phyloP scores from a whole-genome alignment of 495 filamentous ascomycete genomes.

The Neurospora sp. region DNA sequence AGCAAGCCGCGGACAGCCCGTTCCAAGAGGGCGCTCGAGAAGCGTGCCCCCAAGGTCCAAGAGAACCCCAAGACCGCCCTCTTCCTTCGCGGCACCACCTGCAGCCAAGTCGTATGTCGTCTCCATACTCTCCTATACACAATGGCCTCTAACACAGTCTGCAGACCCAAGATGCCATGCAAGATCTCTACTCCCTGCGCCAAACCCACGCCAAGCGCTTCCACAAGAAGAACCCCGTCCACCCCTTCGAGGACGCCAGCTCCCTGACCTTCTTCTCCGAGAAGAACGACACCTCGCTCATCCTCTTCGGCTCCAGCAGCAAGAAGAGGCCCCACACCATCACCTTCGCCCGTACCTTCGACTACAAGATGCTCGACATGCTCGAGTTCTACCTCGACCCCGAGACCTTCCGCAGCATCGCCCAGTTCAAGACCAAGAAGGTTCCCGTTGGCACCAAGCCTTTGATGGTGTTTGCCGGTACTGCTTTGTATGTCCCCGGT shows the following conservation, averaged over 20 bases:
- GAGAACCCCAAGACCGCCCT: constrained; percentile 84
- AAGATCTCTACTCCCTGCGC: constrained; percentile 72
- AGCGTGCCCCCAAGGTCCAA: constrained; percentile 73
- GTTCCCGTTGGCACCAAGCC: constrained; percentile 76
- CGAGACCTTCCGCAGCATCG: constrained; percentile 52
- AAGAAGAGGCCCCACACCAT: constrained; percentile 92
- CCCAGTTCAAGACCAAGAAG: constrained; percentile 74
- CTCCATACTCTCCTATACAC: background rate
- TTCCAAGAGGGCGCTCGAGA: constrained; percentile 85
- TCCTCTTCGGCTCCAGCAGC: constrained; percentile 66
- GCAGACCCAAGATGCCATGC: constrained; percentile 57
- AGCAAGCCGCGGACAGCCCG: constrained; percentile 90
- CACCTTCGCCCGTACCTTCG: constrained; percentile 74
- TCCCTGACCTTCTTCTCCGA: constrained; percentile 85
- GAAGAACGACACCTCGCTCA: constrained; percentile 77
- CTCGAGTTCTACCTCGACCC: constrained; percentile 72
- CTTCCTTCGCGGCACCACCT: constrained; percentile 74
- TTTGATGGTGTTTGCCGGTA: constrained; percentile 77
- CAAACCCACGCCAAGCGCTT: constrained; percentile 74
- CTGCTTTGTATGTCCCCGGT: constrained; percentile 41
- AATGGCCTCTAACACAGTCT: background rate
- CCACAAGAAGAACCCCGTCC: constrained; percentile 80
- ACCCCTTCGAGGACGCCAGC: constrained; percentile 83
- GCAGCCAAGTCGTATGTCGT: constrained; percentile 51
- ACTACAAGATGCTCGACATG: constrained; percentile 84